Evolutionary conservation across 2,329 filamentous ascomycete species (phyloP).

Genomic region (Alternaria viburni): DNA sequence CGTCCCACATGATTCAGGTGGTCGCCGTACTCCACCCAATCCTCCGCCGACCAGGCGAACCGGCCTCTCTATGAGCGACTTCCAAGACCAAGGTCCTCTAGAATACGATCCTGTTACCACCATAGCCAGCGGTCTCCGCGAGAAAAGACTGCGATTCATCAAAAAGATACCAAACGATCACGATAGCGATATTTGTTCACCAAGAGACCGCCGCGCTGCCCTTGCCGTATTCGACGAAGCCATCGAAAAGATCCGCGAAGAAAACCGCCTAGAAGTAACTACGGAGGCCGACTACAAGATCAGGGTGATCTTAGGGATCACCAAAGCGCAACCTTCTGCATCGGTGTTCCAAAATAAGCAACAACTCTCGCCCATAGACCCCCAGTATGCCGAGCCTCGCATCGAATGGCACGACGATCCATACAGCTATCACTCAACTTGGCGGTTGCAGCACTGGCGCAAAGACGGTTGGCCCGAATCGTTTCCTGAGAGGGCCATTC

Average conservation of each 20-base stretch:
- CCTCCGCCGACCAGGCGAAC: neutral
- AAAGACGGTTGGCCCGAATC: conserved; percentile 22
- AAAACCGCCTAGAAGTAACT: neutral
- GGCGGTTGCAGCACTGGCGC: conserved; percentile 23
- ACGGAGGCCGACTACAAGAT: conserved; percentile 15
- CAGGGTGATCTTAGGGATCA: conserved; percentile 10
- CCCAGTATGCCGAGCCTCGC: conserved; percentile 22
- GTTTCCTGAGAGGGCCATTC: conserved; percentile 8
- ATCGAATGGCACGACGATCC: conserved; percentile 8
- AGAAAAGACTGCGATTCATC: neutral
- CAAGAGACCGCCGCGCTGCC: neutral
- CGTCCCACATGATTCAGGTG: neutral
- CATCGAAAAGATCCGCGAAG: neutral
- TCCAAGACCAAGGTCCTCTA: neutral
- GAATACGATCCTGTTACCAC: neutral
- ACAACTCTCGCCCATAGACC: conserved; percentile 17
- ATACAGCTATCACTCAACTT: conserved; percentile 1
- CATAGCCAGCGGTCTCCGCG: neutral
- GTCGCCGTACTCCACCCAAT: neutral
- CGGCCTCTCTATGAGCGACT: neutral
- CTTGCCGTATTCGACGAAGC: neutral
- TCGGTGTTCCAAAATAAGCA: conserved; percentile 3
- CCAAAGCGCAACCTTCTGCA: conserved; percentile 6
- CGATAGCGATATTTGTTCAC: neutral
- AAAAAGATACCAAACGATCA: neutral